Base-by-base conservation (phyloP, 768 basidiomycete species). In the Auricularia sp. region DNA sequence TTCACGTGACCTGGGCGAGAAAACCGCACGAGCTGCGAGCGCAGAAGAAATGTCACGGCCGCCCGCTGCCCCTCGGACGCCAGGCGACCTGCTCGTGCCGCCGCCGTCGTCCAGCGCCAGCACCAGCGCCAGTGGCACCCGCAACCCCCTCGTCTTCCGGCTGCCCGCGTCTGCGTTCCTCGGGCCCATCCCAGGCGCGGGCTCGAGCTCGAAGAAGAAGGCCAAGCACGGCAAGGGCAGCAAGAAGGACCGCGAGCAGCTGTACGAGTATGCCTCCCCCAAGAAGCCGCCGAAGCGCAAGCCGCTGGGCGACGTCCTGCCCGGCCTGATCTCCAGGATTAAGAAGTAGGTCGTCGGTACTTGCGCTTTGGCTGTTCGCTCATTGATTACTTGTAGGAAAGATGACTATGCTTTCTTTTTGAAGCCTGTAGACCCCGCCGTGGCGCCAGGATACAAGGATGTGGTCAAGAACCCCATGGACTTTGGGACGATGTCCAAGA, bases 381-480 rank as follows among this genome's bases (percentile, higher is more conserved):
- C 65, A 65, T 72, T 45, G n/a, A 61, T 13, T 61, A 29, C 21
- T 4, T 68, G 13, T 42, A 92, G 90, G 78, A 91, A 88, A 73
- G 90, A 92, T 71, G 88, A 90, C 74, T 92, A 92, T 78, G 89
- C 87, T 1, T 92, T 92, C 75, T 92, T 92, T 73, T 73, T 91
- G 64, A 70, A 74, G 44, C 89, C 89, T 1, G 90, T 92, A 5
- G 80, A 90, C 72, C 73, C 75, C 0, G 72, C 76, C 1, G 79
- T 82, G 68, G 85, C 90, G 0, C 81, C 85, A 11, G 85, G 85
- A 1, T 88, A 88, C 68, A 65, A 77, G 13, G 85, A 88, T 78
- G 77, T 86, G 61, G 84, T 98, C 62, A 87, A 89, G 69, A 79
- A 81, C 21, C 94, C 95, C 6, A 98, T 98, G 94, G 94, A 98